phyloP scores from a whole-genome alignment of 176 grass and related monocot genomes.

The Cymbopogon citratus region DNA sequence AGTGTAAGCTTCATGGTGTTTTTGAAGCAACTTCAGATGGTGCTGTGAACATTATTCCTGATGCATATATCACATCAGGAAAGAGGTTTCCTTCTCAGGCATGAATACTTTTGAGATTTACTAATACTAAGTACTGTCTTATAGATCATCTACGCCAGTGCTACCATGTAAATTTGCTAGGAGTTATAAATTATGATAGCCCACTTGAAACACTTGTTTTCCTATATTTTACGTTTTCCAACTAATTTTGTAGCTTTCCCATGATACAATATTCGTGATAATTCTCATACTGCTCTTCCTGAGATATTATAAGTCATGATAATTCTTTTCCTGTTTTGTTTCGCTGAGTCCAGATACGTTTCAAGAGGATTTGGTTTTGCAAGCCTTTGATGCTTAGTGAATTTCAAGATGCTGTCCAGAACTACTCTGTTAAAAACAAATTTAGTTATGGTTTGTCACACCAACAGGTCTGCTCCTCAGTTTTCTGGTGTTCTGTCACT shows the following conservation, averaged over 20 bases:
- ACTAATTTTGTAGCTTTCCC: neutral
- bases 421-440: constrained; percentile 22
- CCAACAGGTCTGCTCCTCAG: constrained; percentile 40
- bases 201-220: neutral
- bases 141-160: neutral
- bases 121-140: neutral
- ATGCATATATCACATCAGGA: constrained; percentile 39
- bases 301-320: neutral
- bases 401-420: constrained; percentile 29
- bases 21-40: constrained; percentile 71
- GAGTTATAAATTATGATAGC: neutral
- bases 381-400: constrained; percentile 43
- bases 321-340: neutral
- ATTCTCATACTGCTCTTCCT: neutral
- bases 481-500: constrained; percentile 9
- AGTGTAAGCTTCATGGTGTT: constrained; percentile 52
- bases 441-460: constrained; percentile 35
- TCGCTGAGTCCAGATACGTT: constrained; percentile 43
- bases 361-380: constrained; percentile 62
- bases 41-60: constrained; percentile 49
- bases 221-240: neutral
- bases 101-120: neutral
- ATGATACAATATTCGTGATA: neutral
- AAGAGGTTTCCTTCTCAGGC: constrained; percentile 47
- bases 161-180: neutral